Evolutionary conservation across 192 early-diverging fungal genomes (phyloP), one percentile per base, ranked within the genome.

Genomic region (Podila epicladia): DNA sequence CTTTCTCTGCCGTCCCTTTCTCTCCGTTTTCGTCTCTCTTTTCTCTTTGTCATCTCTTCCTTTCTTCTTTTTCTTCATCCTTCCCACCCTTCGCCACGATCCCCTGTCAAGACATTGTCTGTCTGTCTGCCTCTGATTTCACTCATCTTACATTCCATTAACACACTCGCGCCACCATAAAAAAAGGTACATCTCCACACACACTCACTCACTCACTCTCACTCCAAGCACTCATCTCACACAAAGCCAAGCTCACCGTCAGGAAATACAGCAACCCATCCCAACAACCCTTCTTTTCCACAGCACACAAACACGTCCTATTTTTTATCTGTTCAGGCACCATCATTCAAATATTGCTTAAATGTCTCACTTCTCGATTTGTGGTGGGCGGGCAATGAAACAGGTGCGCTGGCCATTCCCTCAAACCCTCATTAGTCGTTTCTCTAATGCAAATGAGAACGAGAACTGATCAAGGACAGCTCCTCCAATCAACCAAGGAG

Each of bases 331-430:
- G 50, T 6, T 11, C 11, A 55, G 53, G 22, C 53, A 55, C n/a
- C 53, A 55, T 55, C 7, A 55, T 24, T 6, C 22, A 1, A 7
- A 9, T 37, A 37, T 37, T 55, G 53, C 53, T 55, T 55, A 55
- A 55, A 55, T 55, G 53, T 55, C 53, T 55, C 53, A 55, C 53
- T 55, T 55, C 41, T 55, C 53, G 35, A 7, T 37, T 55, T 55
- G 20, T 5, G n/a, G n/a, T 5, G 53, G 53, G 53, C n/a, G 24
- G 53, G 24, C 53, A 55, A 55, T 9, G 24, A 55, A 26, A 55
- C 3, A n/a, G 11, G 17, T 24, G 1, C 53, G 24, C 22, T 41
- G 33, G 29, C 29, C 1, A 29, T 3, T 2, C 29, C 29, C 29
- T 29, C 29, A 29, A 2, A 29, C 33, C 33, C 33, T 33, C 33